Evolutionary conservation across 441 rosid species (phyloP), one percentile per base, ranked within the genome.

Genomic region (Eutrema salsugineum): DNA sequence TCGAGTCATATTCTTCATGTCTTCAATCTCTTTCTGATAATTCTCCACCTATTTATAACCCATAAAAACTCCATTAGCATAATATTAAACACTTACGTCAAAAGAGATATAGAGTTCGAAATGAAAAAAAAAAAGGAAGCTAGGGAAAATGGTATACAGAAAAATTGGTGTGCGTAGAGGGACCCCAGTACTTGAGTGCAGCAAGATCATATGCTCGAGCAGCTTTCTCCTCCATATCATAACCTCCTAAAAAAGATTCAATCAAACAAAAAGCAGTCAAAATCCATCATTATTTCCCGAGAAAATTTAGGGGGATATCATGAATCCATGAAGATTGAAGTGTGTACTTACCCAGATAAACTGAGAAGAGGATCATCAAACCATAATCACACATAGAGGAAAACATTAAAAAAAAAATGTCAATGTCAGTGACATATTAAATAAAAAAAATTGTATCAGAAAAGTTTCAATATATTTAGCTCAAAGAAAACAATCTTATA

Each of bases 181-280:
- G 96, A 50, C 99, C 99, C 99, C 99, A 94, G 80, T 94, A 94
- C 89, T 94, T 94, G 73, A 92, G 97, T 72, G 99, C 98, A 71
- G 99, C 99, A 50, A 86, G 88, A 83, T 94, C 99, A 83, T 94
- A 94, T 38, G 99, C 93, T 81, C 97, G 84, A 58, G 97, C 99
- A 80, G 98, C 98, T 88, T 91, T 93, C 78, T 93, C 98, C 81
- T 93, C 98, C 98, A 91, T 87, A 78, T 93, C 98, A 82, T 93
- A 93, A 77, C 98, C 98, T 63, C 98, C 97, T 94, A 81, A 74
- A 81, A 81, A 76, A 49, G 38, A 61, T 77, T 64, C 57, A 22
- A 58, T 73, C 50, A 70, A 43, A 22, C 19, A 48, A 38, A 80
- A 30, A 66, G 51, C 1, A 73, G 63, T 76, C 50, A 71, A 72